Evolutionary conservation across 257 asterid species (phyloP).

Genomic region (Mitragyna speciosa): DNA sequence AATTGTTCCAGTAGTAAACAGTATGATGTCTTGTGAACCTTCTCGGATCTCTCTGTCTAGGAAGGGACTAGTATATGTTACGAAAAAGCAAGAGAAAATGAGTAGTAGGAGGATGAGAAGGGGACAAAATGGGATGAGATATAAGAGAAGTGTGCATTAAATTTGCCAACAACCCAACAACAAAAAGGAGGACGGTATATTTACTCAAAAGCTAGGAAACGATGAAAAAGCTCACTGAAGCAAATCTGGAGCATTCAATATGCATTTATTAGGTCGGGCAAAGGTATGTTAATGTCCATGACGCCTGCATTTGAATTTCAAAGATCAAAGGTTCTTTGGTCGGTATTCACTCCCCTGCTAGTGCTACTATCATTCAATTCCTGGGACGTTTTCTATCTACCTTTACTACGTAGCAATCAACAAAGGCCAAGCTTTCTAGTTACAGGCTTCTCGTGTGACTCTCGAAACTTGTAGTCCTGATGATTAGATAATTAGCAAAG

Average conservation of each 20-base stretch:
- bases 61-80: constrained; percentile 14
- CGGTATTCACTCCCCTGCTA: too few relatives aligned
- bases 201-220: constrained; percentile 42
- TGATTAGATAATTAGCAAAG: neutral
- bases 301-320: constrained; percentile 54
- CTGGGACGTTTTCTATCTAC: constrained; percentile 3
- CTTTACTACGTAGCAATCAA: neutral
- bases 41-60: neutral
- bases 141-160: constrained; percentile 27
- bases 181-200: constrained; percentile 35
- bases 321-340: constrained; percentile 29
- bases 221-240: constrained; percentile 70
- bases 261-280: constrained; percentile 82
- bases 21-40: neutral
- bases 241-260: constrained; percentile 65
- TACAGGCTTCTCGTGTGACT: neutral
- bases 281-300: constrained; percentile 46
- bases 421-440: neutral
- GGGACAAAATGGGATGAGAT: constrained; percentile 18
- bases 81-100: neutral
- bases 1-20: neutral
- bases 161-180: constrained; percentile 46
- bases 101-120: neutral
- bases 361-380: too few relatives aligned
- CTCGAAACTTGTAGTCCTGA: too few relatives aligned